These are phyloP conservation scores for Dendrostoma leiphaemia DNA, from an alignment of 2,329 filamentous ascomycete genomes.

Conservation along the genomic window DNA sequence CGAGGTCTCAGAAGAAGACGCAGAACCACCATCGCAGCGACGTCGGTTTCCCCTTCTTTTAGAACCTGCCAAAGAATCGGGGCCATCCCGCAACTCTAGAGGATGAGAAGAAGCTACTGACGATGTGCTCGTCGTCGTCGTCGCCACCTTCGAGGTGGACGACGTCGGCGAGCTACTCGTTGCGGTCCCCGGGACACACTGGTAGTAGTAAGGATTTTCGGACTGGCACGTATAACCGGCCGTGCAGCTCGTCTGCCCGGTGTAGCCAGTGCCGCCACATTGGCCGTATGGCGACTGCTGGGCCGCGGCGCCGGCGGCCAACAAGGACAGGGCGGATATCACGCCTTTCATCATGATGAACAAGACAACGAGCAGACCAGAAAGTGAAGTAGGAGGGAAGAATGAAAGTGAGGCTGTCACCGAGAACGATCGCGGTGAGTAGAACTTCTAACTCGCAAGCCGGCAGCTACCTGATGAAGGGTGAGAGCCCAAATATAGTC, in stretches of 20 bases:
- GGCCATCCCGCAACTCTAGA: conserved; percentile 9
- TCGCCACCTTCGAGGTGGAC: conserved; percentile 4
- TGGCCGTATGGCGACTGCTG: conserved; percentile 24
- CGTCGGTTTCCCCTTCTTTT: background rate
- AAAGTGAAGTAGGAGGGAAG: background rate
- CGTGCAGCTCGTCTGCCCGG: conserved; percentile 23
- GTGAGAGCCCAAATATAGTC: background rate
- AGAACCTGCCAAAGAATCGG: background rate
- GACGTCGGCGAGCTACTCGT: conserved; percentile 4
- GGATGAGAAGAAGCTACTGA: conserved; percentile 13
- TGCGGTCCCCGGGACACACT: conserved; percentile 22
- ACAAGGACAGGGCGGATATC: conserved; percentile 8
- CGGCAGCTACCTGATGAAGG: background rate
- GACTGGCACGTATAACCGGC: conserved; percentile 20
- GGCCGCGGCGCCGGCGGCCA: conserved; percentile 7
- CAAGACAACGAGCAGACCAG: background rate
- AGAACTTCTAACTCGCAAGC: background rate
- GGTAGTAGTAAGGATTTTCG: conserved; percentile 25
- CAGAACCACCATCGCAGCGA: background rate
- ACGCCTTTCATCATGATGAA: conserved; percentile 9
- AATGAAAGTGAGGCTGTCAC: background rate
- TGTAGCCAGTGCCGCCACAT: conserved; percentile 21
- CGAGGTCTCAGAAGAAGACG: conserved; percentile 1
- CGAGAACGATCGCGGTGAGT: background rate
- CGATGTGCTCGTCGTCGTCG: conserved; percentile 13